A percentile compares a stretch with the other conserved stretches of the same genome.
These are phyloP conservation scores for Catharanthus roseus DNA, from an alignment of 257 asterid genomes.

Conservation along the genomic window DNA sequence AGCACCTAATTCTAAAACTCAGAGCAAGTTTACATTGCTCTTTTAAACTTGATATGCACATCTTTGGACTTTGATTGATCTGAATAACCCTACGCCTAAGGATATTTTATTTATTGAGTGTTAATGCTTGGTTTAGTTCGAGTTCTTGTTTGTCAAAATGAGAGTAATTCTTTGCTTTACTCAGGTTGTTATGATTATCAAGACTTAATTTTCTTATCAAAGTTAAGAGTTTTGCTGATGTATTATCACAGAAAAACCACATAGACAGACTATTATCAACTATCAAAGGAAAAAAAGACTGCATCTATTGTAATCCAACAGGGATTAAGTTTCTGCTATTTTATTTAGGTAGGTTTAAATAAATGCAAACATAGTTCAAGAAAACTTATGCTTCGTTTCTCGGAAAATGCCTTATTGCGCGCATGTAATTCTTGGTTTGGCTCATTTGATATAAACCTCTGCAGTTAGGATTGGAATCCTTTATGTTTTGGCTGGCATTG, in stretches of 20 bases:
- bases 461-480: constrained; percentile 62
- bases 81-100: neutral
- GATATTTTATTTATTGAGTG: neutral
- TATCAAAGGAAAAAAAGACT: neutral
- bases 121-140: neutral
- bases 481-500: constrained; percentile 61
- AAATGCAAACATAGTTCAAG: neutral
- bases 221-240: too few relatives aligned
- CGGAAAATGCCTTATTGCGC: neutral
- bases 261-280: neutral
- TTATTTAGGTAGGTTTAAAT: neutral
- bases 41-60: neutral
- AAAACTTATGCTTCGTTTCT: neutral
- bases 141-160: neutral
- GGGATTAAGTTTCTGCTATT: neutral
- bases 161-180: neutral
- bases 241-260: neutral
- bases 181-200: neutral
- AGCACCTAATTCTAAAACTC: neutral
- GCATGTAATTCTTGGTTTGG: neutral
- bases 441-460: neutral
- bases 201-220: neutral
- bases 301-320: neutral
- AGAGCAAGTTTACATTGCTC: neutral
- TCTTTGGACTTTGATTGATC: neutral